Evolutionary conservation across 2,329 filamentous ascomycete genomes (phyloP), one percentile per base, ranked within the genome.

Genomic region (Fusarium transvaalense): DNA sequence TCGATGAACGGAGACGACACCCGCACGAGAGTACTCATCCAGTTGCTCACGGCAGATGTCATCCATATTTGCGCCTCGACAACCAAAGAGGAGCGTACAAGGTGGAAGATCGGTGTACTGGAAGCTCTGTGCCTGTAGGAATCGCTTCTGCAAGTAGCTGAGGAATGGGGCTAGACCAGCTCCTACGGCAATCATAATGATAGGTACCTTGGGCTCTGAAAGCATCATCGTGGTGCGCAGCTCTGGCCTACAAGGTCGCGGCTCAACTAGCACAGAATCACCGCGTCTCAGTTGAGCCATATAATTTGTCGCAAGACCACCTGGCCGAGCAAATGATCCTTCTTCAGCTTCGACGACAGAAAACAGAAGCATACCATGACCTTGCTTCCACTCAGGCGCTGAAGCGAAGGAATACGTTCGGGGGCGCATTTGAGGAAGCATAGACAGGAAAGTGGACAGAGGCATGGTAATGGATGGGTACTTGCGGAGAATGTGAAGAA

Each of bases 401-500:
- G 59, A 62, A 3, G 59, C 57, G 0, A 62, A 62, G 13, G 59
- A 62, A 13, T 62, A 62, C 1, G 35, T 62, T 5, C 59, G 29
- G 0, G 59, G 59, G 12, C 59, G 59, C 89, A 96, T 92, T 0
- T 92, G 90, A 1, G 91, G 91, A 1, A 94, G 85, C 83, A 93
- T 90, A 25, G 85, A 83, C 6, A 96, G 82, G 80, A 91, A 95
- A 7, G 86, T 79, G 2, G 85, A 84, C 8, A 96, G 84, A 0
- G 91, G 84, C 0, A 94, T 78, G 3, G 85, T 78, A 32, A 92
- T 81, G 0, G 82, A 78, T 0, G 86, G 82, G 72, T 89, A 90
- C 9, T 84, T 82, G 72, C 92, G 88, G 1, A 95, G 83, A 2
- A 95, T 81, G 64, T 94, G 90, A 4, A 95, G 82, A 0, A 91